Base-by-base conservation (phyloP, 768 basidiomycete genomes). In the Strobilomyces confusus region DNA sequence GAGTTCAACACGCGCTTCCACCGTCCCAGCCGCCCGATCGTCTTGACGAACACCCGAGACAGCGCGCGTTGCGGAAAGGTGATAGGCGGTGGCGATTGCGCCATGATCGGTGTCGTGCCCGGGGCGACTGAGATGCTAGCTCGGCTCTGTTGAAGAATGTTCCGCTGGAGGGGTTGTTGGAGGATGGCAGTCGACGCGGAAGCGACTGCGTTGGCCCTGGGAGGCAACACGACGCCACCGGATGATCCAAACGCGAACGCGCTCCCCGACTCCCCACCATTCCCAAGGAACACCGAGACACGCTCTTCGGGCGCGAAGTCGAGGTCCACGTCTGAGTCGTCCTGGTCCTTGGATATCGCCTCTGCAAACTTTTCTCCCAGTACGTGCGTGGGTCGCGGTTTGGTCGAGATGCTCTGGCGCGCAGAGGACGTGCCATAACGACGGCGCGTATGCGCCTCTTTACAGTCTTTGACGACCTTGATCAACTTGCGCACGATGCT, bases 401-500 rank as follows among this genome's bases (percentile, higher is more conserved):
- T 76, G 71, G 62, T 40, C 42, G 60, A 59, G 38, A 69, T 57
- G 33, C 64, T 69, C 46, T 71, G 66, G n/a, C 65, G 68, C 0
- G 65, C 63, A 9, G 68, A 71, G 2, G 56, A 46, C 13, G 65
- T 66, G 14, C 64, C 58, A 51, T 58, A 66, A 3, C 70, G 66
- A 33, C 72, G 67, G 9, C 77, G 75, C 1, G 75, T 79, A 60
- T 89, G 85, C 1, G 77, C 80, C 48, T 83, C 79, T 70, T 86
- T 91, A 66, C 89, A 89, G 49, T 90, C 87, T 60, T 88, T 83
- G 36, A 86, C 86, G 40, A 93, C 84, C 62, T 91, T 92, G 69
- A 87, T 84, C 54, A 95, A 73, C 60, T 87, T 86, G 54, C 83
- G 81, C 32, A 94, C 86, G 56, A 93, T 88, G 61, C 80, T 84